Evolutionary conservation across 2,329 filamentous ascomycete species (phyloP), one percentile per base, ranked within the genome.

Genomic region (Talaromyces amestolkiae): DNA sequence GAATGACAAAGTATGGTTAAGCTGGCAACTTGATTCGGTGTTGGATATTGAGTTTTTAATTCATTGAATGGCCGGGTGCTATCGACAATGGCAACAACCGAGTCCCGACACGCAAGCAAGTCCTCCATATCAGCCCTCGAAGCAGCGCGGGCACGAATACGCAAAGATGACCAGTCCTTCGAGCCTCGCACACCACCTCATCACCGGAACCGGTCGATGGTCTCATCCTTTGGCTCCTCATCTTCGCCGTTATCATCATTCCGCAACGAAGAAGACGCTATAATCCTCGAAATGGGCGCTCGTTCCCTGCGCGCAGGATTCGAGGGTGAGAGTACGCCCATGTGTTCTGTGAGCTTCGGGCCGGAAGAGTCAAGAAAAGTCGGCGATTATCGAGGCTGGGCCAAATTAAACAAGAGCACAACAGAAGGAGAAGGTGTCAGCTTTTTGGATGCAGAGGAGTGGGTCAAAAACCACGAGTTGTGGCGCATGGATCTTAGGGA

Each of bases 271-370:
- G 95, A 99, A 73, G 95, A 97, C 70, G 83, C 89, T 7, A 79
- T 97, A 5, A 85, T 99, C 49, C 82, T 97, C 61, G 93, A 98
- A 75, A 76, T 98, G 41, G 93, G 93, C 1, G 86, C 91, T 10
- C 87, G 94, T 24, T 90, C 88, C 77, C 77, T 98, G 31, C 87
- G 90, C 53, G 89, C 90, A 10, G 95, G 95, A 0, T 95, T 97
- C 74, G 91, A 93, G 6, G 93, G 93, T 61, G 93, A 97, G 76
- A 85, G 88, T 51, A 79, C 83, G 3, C 93, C 93, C 17, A 80
- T 85, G 70, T 96, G 94, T 75, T 85, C 83, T 15, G 80, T 93
- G 24, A 82, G 85, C 24, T 94, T 93, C 75, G 87, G 88, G 0
- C 92, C 91, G 0, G 89, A 93, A 68, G 85, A 90, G 73, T 88